These are phyloP conservation scores for Colletotrichum musicola DNA, from an alignment of 2,329 filamentous ascomycete genomes.

Conservation along the genomic window DNA sequence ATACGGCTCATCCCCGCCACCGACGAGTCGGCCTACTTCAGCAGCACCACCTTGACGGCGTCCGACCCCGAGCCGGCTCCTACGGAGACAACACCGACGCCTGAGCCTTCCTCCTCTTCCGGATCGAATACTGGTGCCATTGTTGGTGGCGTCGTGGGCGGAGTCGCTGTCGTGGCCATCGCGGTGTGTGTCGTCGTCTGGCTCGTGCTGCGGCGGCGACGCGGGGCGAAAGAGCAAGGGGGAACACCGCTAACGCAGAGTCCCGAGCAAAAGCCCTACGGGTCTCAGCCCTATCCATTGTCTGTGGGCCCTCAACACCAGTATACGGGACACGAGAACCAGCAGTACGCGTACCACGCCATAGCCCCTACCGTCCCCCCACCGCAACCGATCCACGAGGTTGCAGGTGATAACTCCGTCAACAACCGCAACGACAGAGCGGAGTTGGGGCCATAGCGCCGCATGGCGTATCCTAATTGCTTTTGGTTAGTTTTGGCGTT, in stretches of 20 bases:
- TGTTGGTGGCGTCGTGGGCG: slow-evolving; percentile 16
- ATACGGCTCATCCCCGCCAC: background rate
- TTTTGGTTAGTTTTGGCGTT: background rate
- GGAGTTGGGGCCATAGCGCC: background rate
- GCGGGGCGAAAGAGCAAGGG: background rate
- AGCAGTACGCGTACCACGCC: slow-evolving; percentile 6
- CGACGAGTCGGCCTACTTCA: background rate
- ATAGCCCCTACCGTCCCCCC: background rate
- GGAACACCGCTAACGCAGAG: background rate
- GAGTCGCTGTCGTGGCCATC: slow-evolving; percentile 17
- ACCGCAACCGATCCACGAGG: slow-evolving; percentile 3
- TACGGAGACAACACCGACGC: no score
- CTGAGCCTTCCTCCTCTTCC: background rate
- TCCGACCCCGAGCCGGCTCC: background rate
- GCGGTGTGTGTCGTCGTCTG: slow-evolving; percentile 25
- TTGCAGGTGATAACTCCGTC: background rate
- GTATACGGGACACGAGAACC: background rate
- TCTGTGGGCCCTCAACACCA: background rate
- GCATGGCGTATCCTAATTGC: no score
- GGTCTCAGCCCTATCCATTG: background rate
- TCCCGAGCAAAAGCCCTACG: background rate
- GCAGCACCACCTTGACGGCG: background rate
- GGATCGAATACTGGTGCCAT: slow-evolving; percentile 16
- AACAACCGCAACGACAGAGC: background rate
- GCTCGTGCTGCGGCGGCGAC: slow-evolving; percentile 9